phyloP scores from a whole-genome alignment of 1,139 yeast genomes.

The Zygoascus sp. region DNA sequence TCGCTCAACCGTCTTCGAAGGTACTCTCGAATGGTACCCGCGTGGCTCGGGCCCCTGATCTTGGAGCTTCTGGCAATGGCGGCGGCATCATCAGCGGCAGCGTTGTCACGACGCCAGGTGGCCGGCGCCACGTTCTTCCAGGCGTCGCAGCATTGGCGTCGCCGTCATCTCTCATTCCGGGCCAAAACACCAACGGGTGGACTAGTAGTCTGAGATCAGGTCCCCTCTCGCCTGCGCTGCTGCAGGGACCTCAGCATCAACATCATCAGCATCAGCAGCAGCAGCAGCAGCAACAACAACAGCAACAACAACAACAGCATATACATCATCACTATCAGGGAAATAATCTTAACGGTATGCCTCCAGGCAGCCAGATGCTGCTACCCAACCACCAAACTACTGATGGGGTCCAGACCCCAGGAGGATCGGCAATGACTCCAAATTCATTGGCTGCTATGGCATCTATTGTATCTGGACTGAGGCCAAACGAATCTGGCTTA shows the following conservation, averaged over 20 bases:
- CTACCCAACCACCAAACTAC: conserved; percentile 2
- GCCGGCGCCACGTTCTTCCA: conserved; percentile 32
- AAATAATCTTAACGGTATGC: background rate
- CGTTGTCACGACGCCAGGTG: conserved; percentile 30
- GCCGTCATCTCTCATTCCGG: conserved; percentile 31
- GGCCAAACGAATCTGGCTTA: conserved; percentile 26
- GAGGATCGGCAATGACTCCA: conserved; percentile 11
- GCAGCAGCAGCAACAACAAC: conserved; percentile 13
- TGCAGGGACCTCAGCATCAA: conserved; percentile 30
- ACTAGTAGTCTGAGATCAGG: conserved; percentile 30
- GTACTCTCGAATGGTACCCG: background rate
- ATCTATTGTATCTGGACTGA: conserved; percentile 18
- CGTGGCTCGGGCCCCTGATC: background rate
- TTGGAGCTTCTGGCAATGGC: background rate
- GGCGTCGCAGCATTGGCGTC: conserved; percentile 37
- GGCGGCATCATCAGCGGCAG: conserved; percentile 8
- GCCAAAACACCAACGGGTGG: conserved; percentile 23
- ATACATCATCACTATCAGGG: background rate
- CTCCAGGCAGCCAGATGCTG: background rate
- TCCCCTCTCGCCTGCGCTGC: conserved; percentile 34
- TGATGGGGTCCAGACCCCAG: conserved; percentile 6
- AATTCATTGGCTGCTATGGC: conserved; percentile 17
- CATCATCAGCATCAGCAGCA: conserved; percentile 2
- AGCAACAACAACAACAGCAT: conserved; percentile 30
- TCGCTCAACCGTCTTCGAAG: background rate